Conservation (phyloP, 2,329 filamentous ascomycete genomes). For the Aspergillus fumigatus region DNA sequence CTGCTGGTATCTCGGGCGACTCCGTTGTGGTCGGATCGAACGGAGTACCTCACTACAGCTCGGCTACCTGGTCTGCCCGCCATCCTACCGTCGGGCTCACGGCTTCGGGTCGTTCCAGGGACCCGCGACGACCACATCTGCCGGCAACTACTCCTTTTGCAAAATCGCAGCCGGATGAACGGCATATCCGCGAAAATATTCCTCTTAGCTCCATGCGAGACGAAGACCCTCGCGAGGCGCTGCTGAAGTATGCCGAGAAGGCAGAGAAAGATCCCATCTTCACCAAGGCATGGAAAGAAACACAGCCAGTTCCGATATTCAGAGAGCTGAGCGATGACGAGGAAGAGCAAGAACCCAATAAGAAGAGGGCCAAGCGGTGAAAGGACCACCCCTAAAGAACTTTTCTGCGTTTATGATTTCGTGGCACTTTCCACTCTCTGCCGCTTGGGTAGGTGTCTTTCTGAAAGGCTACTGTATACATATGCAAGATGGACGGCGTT, state of each 20-base stretch:
- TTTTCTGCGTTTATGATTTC: neutral
- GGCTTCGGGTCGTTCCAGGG: conserved; percentile 68
- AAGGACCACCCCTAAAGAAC: neutral
- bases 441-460: neutral
- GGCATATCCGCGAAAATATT: conserved; percentile 82
- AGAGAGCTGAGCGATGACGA: conserved; percentile 85
- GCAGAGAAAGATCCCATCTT: conserved; percentile 91
- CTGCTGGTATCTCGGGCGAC: conserved; percentile 76
- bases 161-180: conserved; percentile 83
- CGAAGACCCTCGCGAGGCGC: conserved; percentile 88
- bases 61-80: conserved; percentile 56
- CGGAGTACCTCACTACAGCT: conserved; percentile 71
- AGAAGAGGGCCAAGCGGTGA: conserved; percentile 48
- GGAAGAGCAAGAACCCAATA: conserved; percentile 63
- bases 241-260: conserved; percentile 91
- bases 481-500: neutral
- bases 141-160: conserved; percentile 84
- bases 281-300: conserved; percentile 87
- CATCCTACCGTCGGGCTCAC: conserved; percentile 71
- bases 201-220: conserved; percentile 89
- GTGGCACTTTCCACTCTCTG: neutral
- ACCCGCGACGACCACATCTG: conserved; percentile 80
- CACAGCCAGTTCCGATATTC: conserved; percentile 89
- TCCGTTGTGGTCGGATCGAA: conserved; percentile 66
- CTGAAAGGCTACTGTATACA: neutral